Evolutionary conservation across 176 grass and related monocot genomes (phyloP), one percentile per base, ranked within the genome.

Genomic region (Pontederia crassipes): DNA sequence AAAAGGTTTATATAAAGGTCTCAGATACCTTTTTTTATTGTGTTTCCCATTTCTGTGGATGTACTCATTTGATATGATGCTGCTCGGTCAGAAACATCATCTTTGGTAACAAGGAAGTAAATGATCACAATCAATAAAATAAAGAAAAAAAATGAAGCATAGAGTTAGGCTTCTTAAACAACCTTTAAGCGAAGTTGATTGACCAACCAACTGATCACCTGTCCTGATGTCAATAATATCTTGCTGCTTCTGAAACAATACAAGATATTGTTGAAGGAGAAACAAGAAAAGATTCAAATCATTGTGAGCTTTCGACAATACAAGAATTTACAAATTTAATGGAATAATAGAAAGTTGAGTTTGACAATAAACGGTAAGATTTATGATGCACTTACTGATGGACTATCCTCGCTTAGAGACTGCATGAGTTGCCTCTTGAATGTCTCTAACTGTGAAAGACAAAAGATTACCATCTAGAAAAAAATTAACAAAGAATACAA

Each of bases 341-440:
- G 14, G 40, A 4, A 17, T 29, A 60, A 12, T 40, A 11, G 10
- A 14, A 15, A 29, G 28, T 35, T 35, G 28, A 8, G 24, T 61
- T 54, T 14, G 27, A 24, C 55, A 81, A 7, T 40, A 40, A 28
- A 40, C 0, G 3, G 46, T 26, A 72, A 73, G 50, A 2, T 51
- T 10, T 75, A 54, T 58, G 47, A 8, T 27, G 26, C 82, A 80
- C 82, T 51, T 66, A 92, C 93, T 28, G 93, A 70, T 68, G 84
- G 55, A 59, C 57, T 83, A 20, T 98, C 87, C 17, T 98, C 84
- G 14, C 58, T 78, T 14, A 98, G 64, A 15, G 93, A 88, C 74
- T 86, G 88, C 84, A 98, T 86, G 63, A 98, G 74, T 66, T 98
- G 93, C 57, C 77, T 80, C 81, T 88, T 98, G 72, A 98, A 98